Conservation (phyloP, 768 basidiomycete genomes). For the Sistotremastrum suecicum region DNA sequence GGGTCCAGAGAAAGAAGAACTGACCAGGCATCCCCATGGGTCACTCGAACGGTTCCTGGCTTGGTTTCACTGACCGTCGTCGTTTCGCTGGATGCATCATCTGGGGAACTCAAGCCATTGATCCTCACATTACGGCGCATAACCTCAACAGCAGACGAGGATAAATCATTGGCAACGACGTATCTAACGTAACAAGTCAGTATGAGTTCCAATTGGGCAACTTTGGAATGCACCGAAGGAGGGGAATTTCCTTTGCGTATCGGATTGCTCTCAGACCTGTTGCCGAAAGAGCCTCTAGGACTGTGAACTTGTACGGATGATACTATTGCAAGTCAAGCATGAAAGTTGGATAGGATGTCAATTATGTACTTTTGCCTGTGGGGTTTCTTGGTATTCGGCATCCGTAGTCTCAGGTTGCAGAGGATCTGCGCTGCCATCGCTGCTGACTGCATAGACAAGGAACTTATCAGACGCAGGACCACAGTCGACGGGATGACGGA, state of each 20-base stretch:
- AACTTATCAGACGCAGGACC: not conserved
- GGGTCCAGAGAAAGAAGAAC: conserved; percentile 6
- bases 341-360: conserved; percentile 4
- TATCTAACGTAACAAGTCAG: conserved; percentile 32
- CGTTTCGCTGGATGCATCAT: conserved; percentile 7
- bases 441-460: not conserved
- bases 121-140: conserved; percentile 77
- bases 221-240: conserved; percentile 49
- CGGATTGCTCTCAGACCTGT: conserved; percentile 93
- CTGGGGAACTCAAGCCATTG: conserved; percentile 48
- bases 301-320: conserved; percentile 50
- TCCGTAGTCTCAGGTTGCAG: not conserved
- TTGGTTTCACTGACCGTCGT: conserved; percentile 7
- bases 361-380: conserved; percentile 10
- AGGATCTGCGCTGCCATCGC: not conserved
- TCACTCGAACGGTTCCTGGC: conserved; percentile 55
- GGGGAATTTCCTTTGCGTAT: conserved; percentile 93
- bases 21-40: conserved; percentile 92
- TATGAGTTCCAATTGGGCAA: conserved; percentile 1
- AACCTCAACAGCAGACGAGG: conserved; percentile 63
- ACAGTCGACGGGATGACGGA: not conserved
- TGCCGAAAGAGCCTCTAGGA: conserved; percentile 90
- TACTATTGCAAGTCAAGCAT: conserved; percentile 23
- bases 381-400: not conserved
- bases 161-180: conserved; percentile 91